These are phyloP conservation scores for Eremothecium gossypii DNA, from an alignment of 1,139 yeast genomes.

Conservation along the genomic window DNA sequence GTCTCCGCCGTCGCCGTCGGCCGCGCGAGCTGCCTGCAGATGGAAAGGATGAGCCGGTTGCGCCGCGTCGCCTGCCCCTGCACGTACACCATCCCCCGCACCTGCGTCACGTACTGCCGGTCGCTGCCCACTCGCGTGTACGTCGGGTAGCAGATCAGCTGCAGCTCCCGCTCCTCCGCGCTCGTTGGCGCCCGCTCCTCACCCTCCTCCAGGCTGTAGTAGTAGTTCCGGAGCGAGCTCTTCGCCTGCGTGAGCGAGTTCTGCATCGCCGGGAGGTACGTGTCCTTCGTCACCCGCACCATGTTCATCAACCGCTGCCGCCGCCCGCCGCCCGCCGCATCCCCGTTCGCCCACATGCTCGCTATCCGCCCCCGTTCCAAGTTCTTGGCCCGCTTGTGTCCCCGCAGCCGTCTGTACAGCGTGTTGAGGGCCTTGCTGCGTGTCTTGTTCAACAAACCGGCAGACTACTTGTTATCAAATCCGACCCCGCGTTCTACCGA, in stretches of 20 bases:
- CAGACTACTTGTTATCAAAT: not conserved
- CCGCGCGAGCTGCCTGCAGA: constrained; percentile 64
- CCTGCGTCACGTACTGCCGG: constrained; percentile 43
- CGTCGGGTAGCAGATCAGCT: constrained; percentile 48
- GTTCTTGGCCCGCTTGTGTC: constrained; percentile 1
- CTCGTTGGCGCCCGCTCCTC: constrained; percentile 10
- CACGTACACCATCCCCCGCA: constrained; percentile 65
- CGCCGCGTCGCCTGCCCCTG: constrained; percentile 67
- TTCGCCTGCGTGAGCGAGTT: constrained; percentile 34
- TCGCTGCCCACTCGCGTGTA: constrained; percentile 41
- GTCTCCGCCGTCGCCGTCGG: constrained; percentile 26
- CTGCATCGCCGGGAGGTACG: constrained; percentile 40
- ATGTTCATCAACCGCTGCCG: constrained; percentile 35
- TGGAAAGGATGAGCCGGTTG: constrained; percentile 55
- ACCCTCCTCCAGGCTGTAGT: constrained; percentile 21
- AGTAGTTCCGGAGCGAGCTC: constrained; percentile 14
- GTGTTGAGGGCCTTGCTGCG: constrained; percentile 3
- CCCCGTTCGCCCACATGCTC: constrained; percentile 1
- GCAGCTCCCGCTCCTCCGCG: constrained; percentile 22
- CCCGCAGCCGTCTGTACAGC: constrained; percentile 5
- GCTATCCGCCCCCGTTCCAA: not conserved
- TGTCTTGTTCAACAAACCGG: constrained; percentile 7
- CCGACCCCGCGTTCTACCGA: too few species aligned
- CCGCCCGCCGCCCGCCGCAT: constrained; percentile 11
- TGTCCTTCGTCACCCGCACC: constrained; percentile 48